Conservation (phyloP, 805 yeast species). For the Lachancea dasiensis region DNA sequence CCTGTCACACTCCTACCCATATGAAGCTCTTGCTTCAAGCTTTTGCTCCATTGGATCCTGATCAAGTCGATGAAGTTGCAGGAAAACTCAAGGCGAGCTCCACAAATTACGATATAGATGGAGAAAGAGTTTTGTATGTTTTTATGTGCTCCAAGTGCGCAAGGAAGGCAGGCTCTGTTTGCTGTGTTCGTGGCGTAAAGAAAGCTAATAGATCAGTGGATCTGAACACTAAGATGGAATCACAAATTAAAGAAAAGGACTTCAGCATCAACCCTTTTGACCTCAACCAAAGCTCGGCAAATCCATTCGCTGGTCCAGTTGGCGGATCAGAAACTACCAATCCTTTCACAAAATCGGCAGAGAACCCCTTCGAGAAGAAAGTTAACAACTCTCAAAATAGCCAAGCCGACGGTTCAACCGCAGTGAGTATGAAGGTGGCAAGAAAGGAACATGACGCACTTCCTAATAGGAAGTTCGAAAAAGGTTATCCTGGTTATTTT, state of each 20-base stretch:
- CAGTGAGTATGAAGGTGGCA: conserved; percentile 26
- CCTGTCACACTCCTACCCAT: conserved; percentile 44
- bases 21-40: conserved; percentile 75
- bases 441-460: conserved; percentile 28
- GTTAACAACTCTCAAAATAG: conserved; percentile 9
- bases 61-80: conserved; percentile 20
- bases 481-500: conserved; percentile 55
- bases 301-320: conserved; percentile 22
- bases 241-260: conserved; percentile 37
- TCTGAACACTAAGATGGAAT: conserved; percentile 39
- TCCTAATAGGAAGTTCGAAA: conserved; percentile 19
- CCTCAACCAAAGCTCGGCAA: conserved; percentile 13
- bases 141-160: conserved; percentile 75
- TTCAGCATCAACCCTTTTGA: conserved; percentile 34
- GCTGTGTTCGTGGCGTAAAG: conserved; percentile 70
- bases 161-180: conserved; percentile 60
- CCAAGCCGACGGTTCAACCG: conserved; percentile 13
- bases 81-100: conserved; percentile 12
- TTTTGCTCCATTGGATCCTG: conserved; percentile 62
- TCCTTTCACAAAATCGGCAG: conserved; percentile 35
- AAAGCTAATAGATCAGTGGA: conserved; percentile 36
- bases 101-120: conserved; percentile 40
- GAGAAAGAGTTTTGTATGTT: conserved; percentile 77
- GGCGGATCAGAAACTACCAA: conserved; percentile 27
- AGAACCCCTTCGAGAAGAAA: conserved; percentile 19